Evolutionary conservation across 75 land plant species (phyloP).

Genomic region (Sequoia sempervirens): DNA sequence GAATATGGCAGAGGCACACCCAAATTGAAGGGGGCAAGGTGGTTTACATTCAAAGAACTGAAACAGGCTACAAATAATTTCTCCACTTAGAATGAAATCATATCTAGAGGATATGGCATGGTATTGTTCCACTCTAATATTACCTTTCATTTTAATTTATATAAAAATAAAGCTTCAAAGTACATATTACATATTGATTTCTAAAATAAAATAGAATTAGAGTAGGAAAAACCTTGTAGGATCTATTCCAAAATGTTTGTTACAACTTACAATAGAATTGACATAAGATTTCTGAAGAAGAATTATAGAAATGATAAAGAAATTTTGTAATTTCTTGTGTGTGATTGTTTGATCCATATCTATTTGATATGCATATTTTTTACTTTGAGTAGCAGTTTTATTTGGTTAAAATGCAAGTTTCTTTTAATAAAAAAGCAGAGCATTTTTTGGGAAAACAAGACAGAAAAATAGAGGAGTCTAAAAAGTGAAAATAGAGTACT

Average conservation of each 20-base stretch:
- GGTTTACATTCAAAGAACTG: slow-evolving; percentile 51
- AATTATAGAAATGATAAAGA: too few relatives aligned
- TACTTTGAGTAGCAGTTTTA: not conserved
- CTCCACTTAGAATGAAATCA: slow-evolving; percentile 45
- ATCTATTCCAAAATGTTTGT: not conserved
- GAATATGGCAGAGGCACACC: slow-evolving; percentile 40
- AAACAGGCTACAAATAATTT: slow-evolving; percentile 66
- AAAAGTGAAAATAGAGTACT: too few relatives aligned
- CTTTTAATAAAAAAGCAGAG: too few relatives aligned
- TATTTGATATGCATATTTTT: too few relatives aligned
- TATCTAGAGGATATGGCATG: slow-evolving; percentile 78
- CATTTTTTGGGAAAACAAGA: too few relatives aligned
- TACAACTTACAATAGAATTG: not conserved
- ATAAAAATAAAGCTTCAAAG: not conserved
- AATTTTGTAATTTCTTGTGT: too few relatives aligned
- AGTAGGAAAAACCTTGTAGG: not conserved
- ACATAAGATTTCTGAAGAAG: not conserved
- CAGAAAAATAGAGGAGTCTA: too few relatives aligned
- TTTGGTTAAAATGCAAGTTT: not conserved
- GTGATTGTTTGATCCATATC: too few relatives aligned
- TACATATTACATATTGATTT: not conserved
- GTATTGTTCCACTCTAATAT: slow-evolving; percentile 4
- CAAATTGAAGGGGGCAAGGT: slow-evolving; percentile 50
- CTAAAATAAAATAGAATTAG: not conserved
- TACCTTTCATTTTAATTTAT: not conserved